Percentiles rank a stretch among this genome's conserved stretches.
Evolutionary conservation across 2,329 filamentous ascomycete genomes (phyloP).

Genomic region (Pseudocercospora musae): DNA sequence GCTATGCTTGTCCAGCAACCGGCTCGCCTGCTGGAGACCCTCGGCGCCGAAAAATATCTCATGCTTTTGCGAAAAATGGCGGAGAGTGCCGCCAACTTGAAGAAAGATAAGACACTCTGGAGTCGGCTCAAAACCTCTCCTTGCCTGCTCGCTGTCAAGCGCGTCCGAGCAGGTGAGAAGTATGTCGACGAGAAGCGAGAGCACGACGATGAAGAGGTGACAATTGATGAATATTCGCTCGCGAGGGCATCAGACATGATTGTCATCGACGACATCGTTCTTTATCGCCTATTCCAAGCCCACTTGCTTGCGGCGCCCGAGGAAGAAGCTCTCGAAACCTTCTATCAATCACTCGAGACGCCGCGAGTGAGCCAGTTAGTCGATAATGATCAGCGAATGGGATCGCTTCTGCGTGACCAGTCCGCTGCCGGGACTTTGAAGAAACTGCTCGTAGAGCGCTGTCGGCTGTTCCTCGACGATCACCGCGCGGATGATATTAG

Average conservation of each 20-base stretch:
- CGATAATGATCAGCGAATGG: conserved; percentile 72
- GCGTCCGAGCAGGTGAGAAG: conserved; percentile 60
- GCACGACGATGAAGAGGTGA: conserved; percentile 46
- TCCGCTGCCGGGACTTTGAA: conserved; percentile 65
- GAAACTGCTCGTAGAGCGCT: conserved; percentile 80
- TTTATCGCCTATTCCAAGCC: conserved; percentile 83
- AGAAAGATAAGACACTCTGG: conserved; percentile 75
- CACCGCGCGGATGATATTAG: conserved; percentile 74
- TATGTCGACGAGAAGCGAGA: conserved; percentile 38
- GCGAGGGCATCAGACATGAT: conserved; percentile 69
- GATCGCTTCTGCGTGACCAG: conserved; percentile 64
- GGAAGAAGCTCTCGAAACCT: conserved; percentile 79
- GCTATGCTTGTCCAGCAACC: conserved; percentile 80
- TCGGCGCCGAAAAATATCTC: conserved; percentile 85
- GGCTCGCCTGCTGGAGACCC: conserved; percentile 71
- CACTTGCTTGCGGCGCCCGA: conserved; percentile 82
- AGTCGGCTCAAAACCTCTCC: conserved; percentile 69
- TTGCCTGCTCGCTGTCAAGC: conserved; percentile 80
- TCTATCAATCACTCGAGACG: conserved; percentile 80
- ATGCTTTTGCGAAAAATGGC: conserved; percentile 77
- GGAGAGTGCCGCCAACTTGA: conserved; percentile 66
- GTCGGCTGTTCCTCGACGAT: conserved; percentile 85
- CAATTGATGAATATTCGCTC: conserved; percentile 74
- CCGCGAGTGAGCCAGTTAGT: conserved; percentile 73
- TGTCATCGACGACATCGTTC: conserved; percentile 82